Base-by-base conservation (phyloP, 805 yeast species). In the Ogataea methanolica region DNA sequence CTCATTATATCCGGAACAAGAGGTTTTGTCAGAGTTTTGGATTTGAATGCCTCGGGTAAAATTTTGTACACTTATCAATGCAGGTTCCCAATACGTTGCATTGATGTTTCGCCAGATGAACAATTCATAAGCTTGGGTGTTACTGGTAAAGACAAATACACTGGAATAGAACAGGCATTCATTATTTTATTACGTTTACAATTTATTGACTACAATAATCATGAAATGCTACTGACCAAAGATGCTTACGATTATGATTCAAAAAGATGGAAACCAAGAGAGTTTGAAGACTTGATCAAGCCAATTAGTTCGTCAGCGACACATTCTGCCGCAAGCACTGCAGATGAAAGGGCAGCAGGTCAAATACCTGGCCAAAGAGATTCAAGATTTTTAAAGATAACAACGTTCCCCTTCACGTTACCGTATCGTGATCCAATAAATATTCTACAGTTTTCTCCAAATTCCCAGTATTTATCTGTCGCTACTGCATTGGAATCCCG, bases 371-470 rank as follows among this genome's bases (percentile, higher is more conserved):
- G 31, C 3, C 29, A 17, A 19, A 34, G 23, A 23, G 39, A 21
- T 19, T 36, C 37, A 15, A 34, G 39, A 12, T 43, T 16, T 33
- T 31, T 59, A 26, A 54, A 55, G 21, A 45, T 65, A 8, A 52
- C 62, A 1, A 55, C 65, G 1, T 62, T 56, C 33, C 68, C 68
- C 11, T 65, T 90, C 33, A 84, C 95, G 0, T 73, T 88, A 43
- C 97, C 97, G 0, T 89, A 88, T 63, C 68, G 88, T 31, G 97
- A 92, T 63, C 95, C 96, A 1, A 80, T 91, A 36, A 84, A 84
- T 53, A 72, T 85, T 3, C 65, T 91, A 9, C 78, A 80, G 42
- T 88, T 91, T 62, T 87, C 95, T 5, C 71, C 79, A 1, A 83
- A 85, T 46, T 87, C 89, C 0, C 68, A 78, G 4, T 85, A 85